Evolutionary conservation across 169 alveolate genomes (phyloP).

Genomic region (Amoebophrya sp.): DNA sequence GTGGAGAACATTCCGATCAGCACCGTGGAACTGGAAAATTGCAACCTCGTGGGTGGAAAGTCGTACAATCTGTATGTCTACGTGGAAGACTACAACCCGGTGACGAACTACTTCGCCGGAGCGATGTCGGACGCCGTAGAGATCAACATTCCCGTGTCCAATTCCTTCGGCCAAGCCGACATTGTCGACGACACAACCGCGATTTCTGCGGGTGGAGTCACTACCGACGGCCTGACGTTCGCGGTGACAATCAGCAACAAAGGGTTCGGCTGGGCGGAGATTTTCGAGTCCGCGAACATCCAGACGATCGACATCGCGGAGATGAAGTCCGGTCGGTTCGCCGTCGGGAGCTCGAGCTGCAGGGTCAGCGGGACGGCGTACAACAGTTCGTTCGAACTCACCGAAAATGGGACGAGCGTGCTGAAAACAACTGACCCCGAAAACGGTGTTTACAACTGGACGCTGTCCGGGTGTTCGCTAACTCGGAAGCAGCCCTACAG

Average conservation of each 20-base stretch:
- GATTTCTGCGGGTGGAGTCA: neutral
- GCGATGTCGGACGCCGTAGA: neutral
- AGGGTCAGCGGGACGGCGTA: neutral
- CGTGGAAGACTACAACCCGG: constrained; percentile 24
- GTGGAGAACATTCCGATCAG: neutral
- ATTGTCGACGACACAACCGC: neutral
- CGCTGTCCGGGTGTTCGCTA: constrained; percentile 14
- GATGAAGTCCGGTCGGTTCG: constrained; percentile 27
- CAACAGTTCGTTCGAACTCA: neutral
- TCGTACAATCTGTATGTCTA: constrained; percentile 26
- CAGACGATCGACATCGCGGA: neutral
- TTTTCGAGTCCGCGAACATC: neutral
- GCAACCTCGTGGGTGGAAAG: constrained; percentile 11
- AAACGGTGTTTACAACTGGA: neutral
- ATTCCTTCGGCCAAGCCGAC: neutral
- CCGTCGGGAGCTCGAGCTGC: constrained; percentile 26
- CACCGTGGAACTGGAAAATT: neutral
- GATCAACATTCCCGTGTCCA: neutral
- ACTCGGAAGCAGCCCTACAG: neutral
- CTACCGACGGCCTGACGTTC: neutral
- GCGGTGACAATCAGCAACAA: neutral
- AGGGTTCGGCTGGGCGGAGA: neutral
- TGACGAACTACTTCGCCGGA: neutral
- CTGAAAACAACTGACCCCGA: neutral
- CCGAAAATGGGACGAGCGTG: neutral